Conservation (phyloP, 2,329 filamentous ascomycete genomes). For the Cryphonectria naterciae region DNA sequence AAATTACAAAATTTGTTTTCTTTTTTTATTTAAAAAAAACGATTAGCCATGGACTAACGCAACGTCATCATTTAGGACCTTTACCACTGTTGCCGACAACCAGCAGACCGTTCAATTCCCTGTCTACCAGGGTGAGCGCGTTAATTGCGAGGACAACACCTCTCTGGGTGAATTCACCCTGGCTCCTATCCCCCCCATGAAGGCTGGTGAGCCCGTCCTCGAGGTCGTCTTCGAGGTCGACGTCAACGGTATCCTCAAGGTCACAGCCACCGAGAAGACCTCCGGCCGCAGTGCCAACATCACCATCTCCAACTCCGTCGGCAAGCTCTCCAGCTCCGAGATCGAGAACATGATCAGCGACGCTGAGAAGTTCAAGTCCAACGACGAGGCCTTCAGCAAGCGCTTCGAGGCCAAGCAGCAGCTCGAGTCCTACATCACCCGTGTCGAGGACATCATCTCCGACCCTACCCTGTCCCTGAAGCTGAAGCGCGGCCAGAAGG, state of each 20-base stretch:
- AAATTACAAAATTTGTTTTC: no score
- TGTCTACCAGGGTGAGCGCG: constrained; percentile 89
- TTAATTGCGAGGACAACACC: constrained; percentile 98
- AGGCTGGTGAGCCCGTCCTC: constrained; percentile 92
- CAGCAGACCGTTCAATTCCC: constrained; percentile 89
- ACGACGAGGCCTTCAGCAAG: constrained; percentile 99
- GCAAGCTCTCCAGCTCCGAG: constrained; percentile 91
- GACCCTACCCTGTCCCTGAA: constrained; percentile 95
- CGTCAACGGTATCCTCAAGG: constrained; percentile 99
- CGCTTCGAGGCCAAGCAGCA: constrained; percentile 99
- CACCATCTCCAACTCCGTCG: constrained; percentile 99
- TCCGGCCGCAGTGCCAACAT: constrained; percentile 98
- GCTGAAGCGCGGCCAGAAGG: constrained; percentile 98
- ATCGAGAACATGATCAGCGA: constrained; percentile 99
- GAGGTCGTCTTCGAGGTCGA: constrained; percentile 99
- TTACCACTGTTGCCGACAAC: constrained; percentile 81
- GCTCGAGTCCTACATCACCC: constrained; percentile 97
- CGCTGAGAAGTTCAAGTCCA: constrained; percentile 98
- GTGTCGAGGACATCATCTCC: constrained; percentile 97
- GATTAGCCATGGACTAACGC: constrained; percentile 9
- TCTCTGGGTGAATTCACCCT: constrained; percentile 97
- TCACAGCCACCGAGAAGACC: constrained; percentile 98
- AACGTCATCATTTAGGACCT: constrained; percentile 55
- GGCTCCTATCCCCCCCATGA: constrained; percentile 84
- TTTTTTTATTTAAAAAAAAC: no score